Conservation (phyloP, 139 green algal genomes). For the Coelastrella sp. region DNA sequence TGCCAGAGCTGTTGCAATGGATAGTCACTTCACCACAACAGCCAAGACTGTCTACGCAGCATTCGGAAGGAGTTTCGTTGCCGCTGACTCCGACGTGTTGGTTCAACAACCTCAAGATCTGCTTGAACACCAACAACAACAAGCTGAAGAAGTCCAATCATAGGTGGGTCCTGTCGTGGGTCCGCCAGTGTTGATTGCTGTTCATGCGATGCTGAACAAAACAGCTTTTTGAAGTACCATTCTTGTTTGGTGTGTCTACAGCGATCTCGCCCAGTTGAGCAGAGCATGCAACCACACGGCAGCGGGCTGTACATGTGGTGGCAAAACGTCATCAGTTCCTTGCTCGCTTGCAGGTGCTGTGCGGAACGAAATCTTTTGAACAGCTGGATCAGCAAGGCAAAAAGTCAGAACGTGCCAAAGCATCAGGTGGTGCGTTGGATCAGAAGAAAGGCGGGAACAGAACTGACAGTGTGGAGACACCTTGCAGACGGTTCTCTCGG, state of each 20-base stretch:
- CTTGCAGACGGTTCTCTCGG: constrained; percentile 72
- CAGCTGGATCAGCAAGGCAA: constrained; percentile 56
- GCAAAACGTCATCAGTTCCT: too few relatives aligned
- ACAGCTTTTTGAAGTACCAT: too few relatives aligned
- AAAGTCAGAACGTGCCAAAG: constrained; percentile 60
- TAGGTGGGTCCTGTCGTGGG: neutral
- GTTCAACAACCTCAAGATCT: neutral
- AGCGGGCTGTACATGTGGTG: too few relatives aligned
- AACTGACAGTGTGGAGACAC: constrained; percentile 68
- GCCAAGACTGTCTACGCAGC: neutral
- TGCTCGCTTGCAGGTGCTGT: neutral
- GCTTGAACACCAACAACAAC: constrained; percentile 16
- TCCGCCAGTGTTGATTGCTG: too few relatives aligned
- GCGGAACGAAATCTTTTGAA: constrained; percentile 46
- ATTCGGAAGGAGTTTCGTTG: neutral
- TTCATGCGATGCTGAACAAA: too few relatives aligned
- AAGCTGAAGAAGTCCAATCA: constrained; percentile 14
- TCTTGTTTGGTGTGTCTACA: too few relatives aligned
- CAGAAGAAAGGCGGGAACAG: constrained; percentile 70
- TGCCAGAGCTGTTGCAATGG: neutral
- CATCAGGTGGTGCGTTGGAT: constrained; percentile 71
- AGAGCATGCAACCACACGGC: neutral
- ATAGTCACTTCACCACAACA: neutral
- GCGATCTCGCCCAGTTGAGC: neutral
- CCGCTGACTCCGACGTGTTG: neutral